A percentile compares a stretch with the other conserved stretches of the same genome.
These are phyloP conservation scores for Coemansia sp. DNA, from an alignment of 192 early-diverging fungal species.

Conservation along the genomic window DNA sequence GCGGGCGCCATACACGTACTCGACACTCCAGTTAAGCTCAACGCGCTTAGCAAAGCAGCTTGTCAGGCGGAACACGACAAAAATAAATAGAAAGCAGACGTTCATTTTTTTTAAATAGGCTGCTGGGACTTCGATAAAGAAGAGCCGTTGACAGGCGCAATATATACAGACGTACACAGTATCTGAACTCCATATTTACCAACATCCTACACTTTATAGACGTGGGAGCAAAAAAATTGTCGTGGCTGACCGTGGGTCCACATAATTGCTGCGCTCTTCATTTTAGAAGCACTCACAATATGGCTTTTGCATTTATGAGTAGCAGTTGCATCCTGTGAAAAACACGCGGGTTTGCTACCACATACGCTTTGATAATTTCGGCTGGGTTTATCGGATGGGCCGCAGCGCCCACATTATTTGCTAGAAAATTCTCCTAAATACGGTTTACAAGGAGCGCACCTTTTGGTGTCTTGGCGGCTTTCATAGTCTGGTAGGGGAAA, in stretches of 20 bases:
- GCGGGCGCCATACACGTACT: constrained; percentile 57
- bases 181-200: too few species aligned
- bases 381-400: not conserved
- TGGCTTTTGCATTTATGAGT: not conserved
- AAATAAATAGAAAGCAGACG: not conserved
- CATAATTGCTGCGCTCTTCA: not conserved
- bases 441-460: too few species aligned
- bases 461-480: too few species aligned
- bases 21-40: constrained; percentile 56
- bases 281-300: not conserved
- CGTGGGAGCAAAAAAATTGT: too few species aligned
- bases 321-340: too few species aligned
- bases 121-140: too few species aligned
- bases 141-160: not conserved
- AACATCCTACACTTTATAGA: too few species aligned
- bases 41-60: not conserved
- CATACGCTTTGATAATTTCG: too few species aligned
- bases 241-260: too few species aligned
- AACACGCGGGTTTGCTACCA: too few species aligned
- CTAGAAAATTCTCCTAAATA: not conserved
- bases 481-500: too few species aligned
- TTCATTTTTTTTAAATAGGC: not conserved
- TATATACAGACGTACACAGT: not conserved
- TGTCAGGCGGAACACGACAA: too few species aligned
- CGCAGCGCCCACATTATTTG: not conserved